A percentile compares a stretch with the other conserved stretches of the same genome.
These are phyloP conservation scores for Tarenaya hassleriana DNA, from an alignment of 345 rosid genomes.

Conservation along the genomic window DNA sequence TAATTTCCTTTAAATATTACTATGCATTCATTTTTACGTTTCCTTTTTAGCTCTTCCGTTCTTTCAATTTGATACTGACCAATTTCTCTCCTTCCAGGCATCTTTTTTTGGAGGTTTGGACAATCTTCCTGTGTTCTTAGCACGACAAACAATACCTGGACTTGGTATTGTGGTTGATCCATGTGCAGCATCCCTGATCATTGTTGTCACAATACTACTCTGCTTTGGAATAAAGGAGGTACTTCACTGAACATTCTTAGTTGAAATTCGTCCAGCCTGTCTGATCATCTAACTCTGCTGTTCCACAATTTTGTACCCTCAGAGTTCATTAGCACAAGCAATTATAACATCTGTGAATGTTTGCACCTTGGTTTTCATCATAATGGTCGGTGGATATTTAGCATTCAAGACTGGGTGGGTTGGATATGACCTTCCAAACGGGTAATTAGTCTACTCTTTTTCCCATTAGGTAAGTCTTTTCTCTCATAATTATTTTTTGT, in stretches of 20 bases:
- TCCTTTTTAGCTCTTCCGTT: not conserved
- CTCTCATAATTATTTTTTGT: not conserved
- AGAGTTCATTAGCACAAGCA: slow-evolving; percentile 60
- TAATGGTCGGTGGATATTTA: slow-evolving; percentile 42
- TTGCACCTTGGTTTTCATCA: slow-evolving; percentile 52
- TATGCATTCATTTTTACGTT: too few relatives aligned
- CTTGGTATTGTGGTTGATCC: slow-evolving; percentile 79
- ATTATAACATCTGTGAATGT: slow-evolving; percentile 53
- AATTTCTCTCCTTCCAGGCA: slow-evolving; percentile 38
- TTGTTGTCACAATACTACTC: slow-evolving; percentile 63
- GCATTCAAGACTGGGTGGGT: slow-evolving; percentile 58
- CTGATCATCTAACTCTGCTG: slow-evolving; percentile 4
- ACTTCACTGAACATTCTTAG: not conserved
- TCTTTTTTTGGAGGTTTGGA: slow-evolving; percentile 71
- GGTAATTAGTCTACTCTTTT: slow-evolving; percentile 30
- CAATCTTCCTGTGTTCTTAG: slow-evolving; percentile 61
- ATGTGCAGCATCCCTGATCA: slow-evolving; percentile 65
- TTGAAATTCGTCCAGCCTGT: slow-evolving; percentile 7
- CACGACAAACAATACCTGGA: slow-evolving; percentile 65
- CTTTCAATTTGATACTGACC: slow-evolving; percentile 4
- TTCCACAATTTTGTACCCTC: slow-evolving; percentile 6
- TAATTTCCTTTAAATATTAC: too few relatives aligned
- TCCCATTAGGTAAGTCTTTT: slow-evolving; percentile 14
- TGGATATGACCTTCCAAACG: slow-evolving; percentile 50
- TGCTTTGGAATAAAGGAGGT: slow-evolving; percentile 95